These are phyloP conservation scores for Hypoxylon crocopeplum DNA, from an alignment of 495 filamentous ascomycete species.

Conservation along the genomic window DNA sequence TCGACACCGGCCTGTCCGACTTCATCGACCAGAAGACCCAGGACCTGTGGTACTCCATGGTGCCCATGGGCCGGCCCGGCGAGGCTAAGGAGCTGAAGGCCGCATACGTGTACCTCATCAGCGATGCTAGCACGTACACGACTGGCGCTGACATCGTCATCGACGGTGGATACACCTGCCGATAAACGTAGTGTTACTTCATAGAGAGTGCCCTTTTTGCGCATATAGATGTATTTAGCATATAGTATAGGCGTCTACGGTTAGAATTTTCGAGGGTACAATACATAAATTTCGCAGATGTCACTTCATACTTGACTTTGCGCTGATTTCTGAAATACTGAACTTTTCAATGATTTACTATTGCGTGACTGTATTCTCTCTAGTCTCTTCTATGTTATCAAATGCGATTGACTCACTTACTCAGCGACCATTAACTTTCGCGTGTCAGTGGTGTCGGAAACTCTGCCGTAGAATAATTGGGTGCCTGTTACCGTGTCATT, in stretches of 20 bases:
- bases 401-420: too few relatives aligned
- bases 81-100: conserved; percentile 85
- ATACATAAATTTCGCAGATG: too few relatives aligned
- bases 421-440: too few relatives aligned
- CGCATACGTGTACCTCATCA: conserved; percentile 77
- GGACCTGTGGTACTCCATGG: conserved; percentile 77
- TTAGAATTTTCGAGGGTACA: too few relatives aligned
- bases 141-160: conserved; percentile 62
- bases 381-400: too few relatives aligned
- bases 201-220: neutral
- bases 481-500: too few relatives aligned
- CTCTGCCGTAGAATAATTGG: too few relatives aligned
- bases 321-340: too few relatives aligned
- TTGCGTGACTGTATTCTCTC: too few relatives aligned
- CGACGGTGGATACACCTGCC: conserved; percentile 60
- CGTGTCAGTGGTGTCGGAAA: too few relatives aligned
- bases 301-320: too few relatives aligned
- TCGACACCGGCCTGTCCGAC: conserved; percentile 79
- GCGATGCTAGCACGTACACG: conserved; percentile 69
- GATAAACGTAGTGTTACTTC: conserved; percentile 25
- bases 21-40: conserved; percentile 75
- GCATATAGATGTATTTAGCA: conserved; percentile 8
- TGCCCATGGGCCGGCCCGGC: conserved; percentile 76
- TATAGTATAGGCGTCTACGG: conserved; percentile 5
- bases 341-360: too few relatives aligned